Evolutionary conservation across 306 rosid species (phyloP).

Genomic region (Citrullus mucosospermus): DNA sequence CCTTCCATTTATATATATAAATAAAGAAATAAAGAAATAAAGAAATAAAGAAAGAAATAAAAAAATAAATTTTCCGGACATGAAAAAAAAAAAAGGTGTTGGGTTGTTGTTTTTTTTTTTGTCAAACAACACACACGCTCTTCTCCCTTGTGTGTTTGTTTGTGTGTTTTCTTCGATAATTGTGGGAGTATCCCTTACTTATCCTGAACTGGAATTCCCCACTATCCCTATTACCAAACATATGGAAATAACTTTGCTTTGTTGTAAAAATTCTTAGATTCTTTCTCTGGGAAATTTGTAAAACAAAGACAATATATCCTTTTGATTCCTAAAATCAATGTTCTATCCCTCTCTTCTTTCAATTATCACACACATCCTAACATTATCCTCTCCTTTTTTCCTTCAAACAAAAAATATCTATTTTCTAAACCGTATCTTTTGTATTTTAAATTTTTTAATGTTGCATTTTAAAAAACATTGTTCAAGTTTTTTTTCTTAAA

Average conservation of each 20-base stretch:
- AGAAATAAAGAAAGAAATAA: not conserved
- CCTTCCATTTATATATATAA: not conserved
- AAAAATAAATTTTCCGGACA: conserved; percentile 15
- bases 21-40: not conserved
- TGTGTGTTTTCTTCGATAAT: not conserved
- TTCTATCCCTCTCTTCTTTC: not conserved
- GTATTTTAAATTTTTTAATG: too few species aligned
- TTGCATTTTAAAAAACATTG: too few species aligned
- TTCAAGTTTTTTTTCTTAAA: too few species aligned
- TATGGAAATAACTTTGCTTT: not conserved
- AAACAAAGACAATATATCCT: not conserved
- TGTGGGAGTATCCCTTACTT: too few species aligned
- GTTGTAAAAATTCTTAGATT: not conserved
- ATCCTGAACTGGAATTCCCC: not conserved
- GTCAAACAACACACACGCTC: conserved; percentile 19
- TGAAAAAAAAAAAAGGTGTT: not conserved
- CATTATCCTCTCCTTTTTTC: not conserved
- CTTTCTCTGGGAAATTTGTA: not conserved
- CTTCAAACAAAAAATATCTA: too few species aligned
- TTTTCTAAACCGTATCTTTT: too few species aligned
- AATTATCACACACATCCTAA: not conserved
- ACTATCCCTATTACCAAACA: conserved; percentile 5
- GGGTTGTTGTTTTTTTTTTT: conserved; percentile 17
- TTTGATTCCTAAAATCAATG: not conserved
- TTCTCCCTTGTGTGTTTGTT: not conserved